Base-by-base conservation (phyloP, 2,329 filamentous ascomycete genomes). In the Calcarisporium arbuscula region DNA sequence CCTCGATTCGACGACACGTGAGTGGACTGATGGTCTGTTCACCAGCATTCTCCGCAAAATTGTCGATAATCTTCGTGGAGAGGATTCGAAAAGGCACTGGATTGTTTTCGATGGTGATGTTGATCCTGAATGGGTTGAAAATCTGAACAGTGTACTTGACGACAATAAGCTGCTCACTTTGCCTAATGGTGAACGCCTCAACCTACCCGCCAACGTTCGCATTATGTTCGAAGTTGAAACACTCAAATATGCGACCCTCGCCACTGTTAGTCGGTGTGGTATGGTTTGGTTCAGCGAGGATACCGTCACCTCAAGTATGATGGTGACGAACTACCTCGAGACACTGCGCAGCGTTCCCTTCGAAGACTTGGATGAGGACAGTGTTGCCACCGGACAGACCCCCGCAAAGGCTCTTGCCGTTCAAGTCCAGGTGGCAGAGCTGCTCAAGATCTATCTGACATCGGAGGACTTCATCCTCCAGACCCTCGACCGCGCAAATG, bases 281-380 rank as follows among this genome's bases (percentile, higher is more conserved):
- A 99, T 99, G 92, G 94, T 99, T 11, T 99, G 92, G 92, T 98
- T 96, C 65, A 98, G 88, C 56, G 90, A 95, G 51, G 94, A 98
- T 54, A 96, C 89, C 19, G 90, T 99, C 26, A 90, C 87, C 20
- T 77, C 90, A 2, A 76, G 75, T 46, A 95, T 98, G 84, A 85
- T 96, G 79, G 82, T 96, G 26, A 72, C 78, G 43, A 86, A 96
- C 61, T 95, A 98, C 52, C 75, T 98, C 34, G 79, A 92, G 41
- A 80, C 82, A 30, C 76, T 98, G 25, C 81, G 82, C 47, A 83
- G 79, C 4, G 80, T 86, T 37, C 79, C 85, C 0, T 95, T 98
- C 50, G 92, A 98, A 51, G 92, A 98, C 49, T 69, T 98, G 21
- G 92, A 98, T 48, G 94, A 98, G 57, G 92, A 96, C 52, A 82